Conservation (phyloP, 140 eudicot species). For the Stevia rebaudiana region DNA sequence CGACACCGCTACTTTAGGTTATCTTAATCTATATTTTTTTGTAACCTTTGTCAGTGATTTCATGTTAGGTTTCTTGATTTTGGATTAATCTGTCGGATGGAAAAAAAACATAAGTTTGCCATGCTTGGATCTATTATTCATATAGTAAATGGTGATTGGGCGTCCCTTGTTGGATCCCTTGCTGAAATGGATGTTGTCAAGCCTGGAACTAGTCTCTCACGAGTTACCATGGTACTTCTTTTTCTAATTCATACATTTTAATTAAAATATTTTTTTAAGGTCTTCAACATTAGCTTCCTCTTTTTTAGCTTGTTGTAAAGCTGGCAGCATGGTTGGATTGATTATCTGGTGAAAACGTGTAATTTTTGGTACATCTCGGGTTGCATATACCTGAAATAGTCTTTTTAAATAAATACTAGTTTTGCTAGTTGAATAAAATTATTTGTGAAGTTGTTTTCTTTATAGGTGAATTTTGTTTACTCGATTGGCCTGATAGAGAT, state of each 20-base stretch:
- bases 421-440: neutral
- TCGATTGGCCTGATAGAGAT: neutral
- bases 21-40: slow-evolving; percentile 12
- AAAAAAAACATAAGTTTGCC: slow-evolving; percentile 89
- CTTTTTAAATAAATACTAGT: no score
- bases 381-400: neutral
- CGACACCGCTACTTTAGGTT: neutral
- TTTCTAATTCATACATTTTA: neutral
- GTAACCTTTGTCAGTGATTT: slow-evolving; percentile 10
- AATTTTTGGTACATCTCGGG: neutral
- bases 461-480: neutral
- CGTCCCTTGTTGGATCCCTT: slow-evolving; percentile 80
- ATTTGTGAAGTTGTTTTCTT: neutral
- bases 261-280: neutral
- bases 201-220: slow-evolving; percentile 82
- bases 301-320: slow-evolving; percentile 10
- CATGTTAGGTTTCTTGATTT: slow-evolving; percentile 81
- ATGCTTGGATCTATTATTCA: slow-evolving; percentile 95
- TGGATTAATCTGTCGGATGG: slow-evolving; percentile 94
- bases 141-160: slow-evolving; percentile 96
- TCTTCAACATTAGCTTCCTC: slow-evolving; percentile 4
- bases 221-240: slow-evolving; percentile 71
- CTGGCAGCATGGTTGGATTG: neutral
- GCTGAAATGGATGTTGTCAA: slow-evolving; percentile 80
- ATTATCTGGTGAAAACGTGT: neutral